These are phyloP conservation scores for Coriaria nepalensis DNA, from an alignment of 306 rosid species.

Conservation along the genomic window DNA sequence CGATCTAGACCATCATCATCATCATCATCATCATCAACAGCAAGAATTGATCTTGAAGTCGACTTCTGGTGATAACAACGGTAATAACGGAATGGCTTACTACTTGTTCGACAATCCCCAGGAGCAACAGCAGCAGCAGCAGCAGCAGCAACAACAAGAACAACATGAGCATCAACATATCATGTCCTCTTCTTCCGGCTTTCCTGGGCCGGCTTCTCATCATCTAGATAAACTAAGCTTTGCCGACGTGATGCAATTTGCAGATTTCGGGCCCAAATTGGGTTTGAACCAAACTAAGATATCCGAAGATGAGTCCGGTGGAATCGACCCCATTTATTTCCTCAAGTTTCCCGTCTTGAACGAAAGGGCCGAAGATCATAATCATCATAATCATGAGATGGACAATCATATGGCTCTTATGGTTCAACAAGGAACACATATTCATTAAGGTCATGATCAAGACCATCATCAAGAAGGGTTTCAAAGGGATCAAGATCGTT, in stretches of 20 bases:
- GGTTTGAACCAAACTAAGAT: constrained; percentile 46
- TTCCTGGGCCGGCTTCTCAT: constrained; percentile 18
- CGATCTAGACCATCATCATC: constrained; percentile 19
- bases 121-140: constrained; percentile 18
- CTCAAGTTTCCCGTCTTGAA: constrained; percentile 79
- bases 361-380: constrained; percentile 34
- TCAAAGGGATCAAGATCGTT: too few relatives aligned
- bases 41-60: constrained; percentile 28
- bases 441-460: background rate
- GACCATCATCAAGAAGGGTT: constrained; percentile 13
- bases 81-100: constrained; percentile 22
- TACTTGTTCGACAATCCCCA: constrained; percentile 32
- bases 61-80: constrained; percentile 16
- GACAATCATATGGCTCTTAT: constrained; percentile 12
- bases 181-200: constrained; percentile 14
- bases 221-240: constrained; percentile 61
- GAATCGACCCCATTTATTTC: constrained; percentile 68
- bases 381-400: too few relatives aligned
- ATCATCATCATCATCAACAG: constrained; percentile 17
- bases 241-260: constrained; percentile 89
- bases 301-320: constrained; percentile 19
- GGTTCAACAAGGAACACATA: constrained; percentile 1
- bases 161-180: constrained; percentile 7
- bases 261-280: constrained; percentile 81
- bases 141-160: constrained; percentile 15